Conservation (phyloP, 192 early-diverging fungal genomes). For the Coemansia sp. region DNA sequence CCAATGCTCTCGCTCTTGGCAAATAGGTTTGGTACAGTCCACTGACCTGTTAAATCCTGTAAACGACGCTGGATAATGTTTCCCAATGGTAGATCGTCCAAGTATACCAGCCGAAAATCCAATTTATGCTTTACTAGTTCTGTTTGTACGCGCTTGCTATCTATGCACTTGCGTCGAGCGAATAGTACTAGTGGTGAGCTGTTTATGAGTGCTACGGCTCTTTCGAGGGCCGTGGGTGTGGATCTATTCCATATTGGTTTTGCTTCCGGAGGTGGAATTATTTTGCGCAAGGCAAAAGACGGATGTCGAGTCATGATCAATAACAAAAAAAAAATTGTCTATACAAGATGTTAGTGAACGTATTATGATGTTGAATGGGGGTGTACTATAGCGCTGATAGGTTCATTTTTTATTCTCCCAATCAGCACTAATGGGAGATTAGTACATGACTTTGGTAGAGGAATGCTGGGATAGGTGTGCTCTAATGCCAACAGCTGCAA, state of each 20-base stretch:
- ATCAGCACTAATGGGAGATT: neutral
- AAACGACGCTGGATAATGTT: conserved; percentile 40
- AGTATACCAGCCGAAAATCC: conserved; percentile 28
- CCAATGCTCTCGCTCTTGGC: conserved; percentile 45
- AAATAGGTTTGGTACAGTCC: conserved; percentile 51
- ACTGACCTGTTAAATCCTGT: conserved; percentile 43
- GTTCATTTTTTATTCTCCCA: neutral
- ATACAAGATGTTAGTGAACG: neutral
- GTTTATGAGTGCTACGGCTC: conserved; percentile 33
- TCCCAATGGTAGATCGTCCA: conserved; percentile 29
- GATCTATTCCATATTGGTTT: conserved; percentile 30
- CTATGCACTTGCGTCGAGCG: conserved; percentile 25
- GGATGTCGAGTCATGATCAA: conserved; percentile 21
- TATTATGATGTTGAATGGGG: no score
- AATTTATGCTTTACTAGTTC: conserved; percentile 8
- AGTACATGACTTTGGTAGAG: neutral
- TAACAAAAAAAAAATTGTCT: neutral
- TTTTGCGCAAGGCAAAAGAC: conserved; percentile 37
- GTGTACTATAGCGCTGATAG: no score
- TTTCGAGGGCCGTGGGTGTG: conserved; percentile 38
- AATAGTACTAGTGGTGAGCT: conserved; percentile 42
- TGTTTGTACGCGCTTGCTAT: conserved; percentile 20
- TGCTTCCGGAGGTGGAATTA: conserved; percentile 21
- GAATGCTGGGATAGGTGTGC: neutral
- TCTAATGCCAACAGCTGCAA: no score